Evolutionary conservation across 2,329 filamentous ascomycete species (phyloP).

Genomic region (Calonectria honghensis): DNA sequence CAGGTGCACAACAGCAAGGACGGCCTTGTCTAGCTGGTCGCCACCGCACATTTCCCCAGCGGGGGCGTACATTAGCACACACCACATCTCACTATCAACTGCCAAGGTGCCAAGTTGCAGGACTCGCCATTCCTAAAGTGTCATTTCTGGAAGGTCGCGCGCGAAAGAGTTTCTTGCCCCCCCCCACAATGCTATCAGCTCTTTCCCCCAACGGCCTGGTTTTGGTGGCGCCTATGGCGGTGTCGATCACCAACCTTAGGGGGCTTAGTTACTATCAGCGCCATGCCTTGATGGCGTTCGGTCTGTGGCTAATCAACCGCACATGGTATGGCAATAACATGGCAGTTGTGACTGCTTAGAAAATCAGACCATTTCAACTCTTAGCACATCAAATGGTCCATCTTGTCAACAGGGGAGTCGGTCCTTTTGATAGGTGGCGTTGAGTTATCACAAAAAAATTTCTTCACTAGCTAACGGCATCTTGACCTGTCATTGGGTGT

Average conservation of each 20-base stretch:
- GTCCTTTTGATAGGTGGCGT: slow-evolving; percentile 4
- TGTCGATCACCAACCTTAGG: slow-evolving; percentile 22
- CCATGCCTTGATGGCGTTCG: slow-evolving; percentile 3
- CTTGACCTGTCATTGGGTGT: neutral
- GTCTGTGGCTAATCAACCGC: slow-evolving; percentile 9
- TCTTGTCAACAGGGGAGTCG: neutral
- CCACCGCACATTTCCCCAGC: neutral
- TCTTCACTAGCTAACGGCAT: neutral
- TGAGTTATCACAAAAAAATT: neutral
- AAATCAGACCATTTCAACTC: slow-evolving; percentile 9
- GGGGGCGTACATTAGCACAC: slow-evolving; percentile 1
- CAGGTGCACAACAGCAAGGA: neutral
- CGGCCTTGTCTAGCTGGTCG: neutral
- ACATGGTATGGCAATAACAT: neutral
- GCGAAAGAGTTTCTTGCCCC: neutral
- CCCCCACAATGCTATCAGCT: neutral
- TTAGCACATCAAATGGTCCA: neutral
- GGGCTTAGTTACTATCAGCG: slow-evolving; percentile 8
- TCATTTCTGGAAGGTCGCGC: slow-evolving; percentile 4
- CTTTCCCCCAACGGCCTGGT: neutral
- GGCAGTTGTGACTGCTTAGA: neutral
- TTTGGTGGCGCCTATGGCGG: neutral
- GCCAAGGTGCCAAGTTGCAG: slow-evolving; percentile 8
- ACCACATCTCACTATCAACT: neutral
- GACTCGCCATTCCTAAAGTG: neutral